Evolutionary conservation across 1,139 yeast genomes (phyloP).

Genomic region (Entelexis sorbosivorans): DNA sequence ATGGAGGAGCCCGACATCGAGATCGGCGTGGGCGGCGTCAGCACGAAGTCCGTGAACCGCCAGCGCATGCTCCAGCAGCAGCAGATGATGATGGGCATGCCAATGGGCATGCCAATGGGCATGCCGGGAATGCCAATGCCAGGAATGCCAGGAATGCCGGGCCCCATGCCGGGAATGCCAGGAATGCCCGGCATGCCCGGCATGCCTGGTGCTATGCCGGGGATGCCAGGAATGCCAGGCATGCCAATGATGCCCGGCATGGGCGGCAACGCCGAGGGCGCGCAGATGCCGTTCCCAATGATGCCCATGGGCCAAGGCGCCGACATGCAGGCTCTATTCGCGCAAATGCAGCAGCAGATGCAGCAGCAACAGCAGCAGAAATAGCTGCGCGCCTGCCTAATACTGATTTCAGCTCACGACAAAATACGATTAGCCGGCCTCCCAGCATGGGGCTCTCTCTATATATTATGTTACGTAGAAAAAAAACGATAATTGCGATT

Average conservation of each 20-base stretch:
- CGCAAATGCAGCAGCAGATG: slow-evolving; percentile 22
- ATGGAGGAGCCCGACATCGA: slow-evolving; percentile 97
- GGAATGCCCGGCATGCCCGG: slow-evolving; percentile 12
- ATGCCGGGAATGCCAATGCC: slow-evolving; percentile 19
- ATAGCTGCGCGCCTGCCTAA: background rate
- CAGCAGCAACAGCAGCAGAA: slow-evolving; percentile 13
- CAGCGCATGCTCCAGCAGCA: slow-evolving; percentile 18
- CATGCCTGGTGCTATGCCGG: slow-evolving; percentile 19
- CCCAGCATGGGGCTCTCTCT: too few species aligned
- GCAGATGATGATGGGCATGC: slow-evolving; percentile 13
- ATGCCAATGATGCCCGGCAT: slow-evolving; percentile 11
- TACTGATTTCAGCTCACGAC: background rate
- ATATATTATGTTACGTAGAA: too few species aligned
- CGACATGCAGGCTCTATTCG: slow-evolving; percentile 21
- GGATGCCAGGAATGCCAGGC: slow-evolving; percentile 20
- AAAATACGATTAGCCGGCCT: too few species aligned
- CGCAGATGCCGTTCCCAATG: slow-evolving; percentile 15
- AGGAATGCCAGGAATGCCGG: slow-evolving; percentile 12
- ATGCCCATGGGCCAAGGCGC: slow-evolving; percentile 19
- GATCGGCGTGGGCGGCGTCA: slow-evolving; percentile 75
- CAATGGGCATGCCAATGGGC: slow-evolving; percentile 11
- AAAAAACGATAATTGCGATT: too few species aligned
- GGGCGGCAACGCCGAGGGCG: slow-evolving; percentile 1
- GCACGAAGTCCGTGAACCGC: slow-evolving; percentile 75
- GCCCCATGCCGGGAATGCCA: slow-evolving; percentile 18